phyloP scores from a whole-genome alignment of 768 basidiomycete genomes.

The Kwoniella bestiolae region DNA sequence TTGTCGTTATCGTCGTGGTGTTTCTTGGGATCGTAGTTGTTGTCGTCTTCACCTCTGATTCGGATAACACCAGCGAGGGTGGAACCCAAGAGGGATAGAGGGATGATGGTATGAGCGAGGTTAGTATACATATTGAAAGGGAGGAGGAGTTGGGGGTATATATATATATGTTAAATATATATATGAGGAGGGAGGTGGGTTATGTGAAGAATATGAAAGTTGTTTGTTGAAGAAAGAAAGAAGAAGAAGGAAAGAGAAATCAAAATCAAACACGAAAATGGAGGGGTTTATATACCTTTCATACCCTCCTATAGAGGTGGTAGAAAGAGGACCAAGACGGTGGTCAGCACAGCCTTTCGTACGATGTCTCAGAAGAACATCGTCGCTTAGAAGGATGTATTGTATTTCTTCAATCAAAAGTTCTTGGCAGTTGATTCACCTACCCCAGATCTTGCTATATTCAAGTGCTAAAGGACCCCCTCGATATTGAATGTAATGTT shows the following conservation, averaged over 20 bases:
- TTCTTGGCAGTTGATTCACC: not conserved
- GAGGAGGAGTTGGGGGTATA: not conserved
- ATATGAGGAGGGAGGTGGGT: not conserved
- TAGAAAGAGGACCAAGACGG: not conserved
- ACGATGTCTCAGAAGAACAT: not conserved
- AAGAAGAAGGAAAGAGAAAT: conserved; percentile 11
- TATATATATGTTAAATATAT: not conserved
- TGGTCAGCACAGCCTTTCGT: conserved; percentile 7
- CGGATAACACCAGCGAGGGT: conserved; percentile 18
- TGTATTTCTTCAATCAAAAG: not conserved
- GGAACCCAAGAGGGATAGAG: conserved; percentile 16
- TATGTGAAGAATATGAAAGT: not conserved
- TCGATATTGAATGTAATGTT: not conserved
- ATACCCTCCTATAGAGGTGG: not conserved
- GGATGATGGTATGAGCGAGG: conserved; percentile 4
- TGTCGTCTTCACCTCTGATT: conserved; percentile 16
- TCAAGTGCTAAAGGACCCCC: not conserved
- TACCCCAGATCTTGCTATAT: not conserved
- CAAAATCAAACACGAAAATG: conserved; percentile 1
- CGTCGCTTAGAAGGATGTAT: too few relatives aligned
- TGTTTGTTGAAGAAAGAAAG: conserved; percentile 10
- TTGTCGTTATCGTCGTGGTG: conserved; percentile 9
- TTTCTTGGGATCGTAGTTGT: conserved; percentile 8
- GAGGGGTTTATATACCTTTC: conserved; percentile 22
- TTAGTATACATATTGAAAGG: conserved; percentile 7